Evolutionary conservation across 108 stramenopile species (phyloP).

Genomic region (Stephanodiscus minutulus): DNA sequence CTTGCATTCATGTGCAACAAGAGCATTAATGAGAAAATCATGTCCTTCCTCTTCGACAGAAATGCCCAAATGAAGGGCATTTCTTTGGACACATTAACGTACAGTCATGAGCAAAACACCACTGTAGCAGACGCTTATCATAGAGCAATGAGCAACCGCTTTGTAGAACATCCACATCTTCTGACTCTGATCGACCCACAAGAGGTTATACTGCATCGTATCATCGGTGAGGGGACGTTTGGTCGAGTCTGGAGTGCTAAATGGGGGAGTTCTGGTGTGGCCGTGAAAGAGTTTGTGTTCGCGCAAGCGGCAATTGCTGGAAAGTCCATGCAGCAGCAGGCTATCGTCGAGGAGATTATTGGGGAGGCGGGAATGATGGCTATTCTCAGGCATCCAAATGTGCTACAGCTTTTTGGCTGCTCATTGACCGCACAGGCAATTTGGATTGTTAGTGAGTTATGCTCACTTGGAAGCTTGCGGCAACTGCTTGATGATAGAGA

Average conservation of each 20-base stretch:
- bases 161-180: constrained; percentile 87
- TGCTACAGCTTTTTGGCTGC: constrained; percentile 96
- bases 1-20: constrained; percentile 79
- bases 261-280: constrained; percentile 93
- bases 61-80: constrained; percentile 73
- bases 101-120: constrained; percentile 71
- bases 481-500: constrained; percentile 92
- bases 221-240: constrained; percentile 97
- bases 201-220: constrained; percentile 93
- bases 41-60: constrained; percentile 59
- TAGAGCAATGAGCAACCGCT: constrained; percentile 88
- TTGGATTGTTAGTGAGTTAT: constrained; percentile 97
- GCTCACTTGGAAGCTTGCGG: constrained; percentile 89
- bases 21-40: constrained; percentile 61
- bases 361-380: constrained; percentile 99
- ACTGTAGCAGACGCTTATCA: constrained; percentile 82
- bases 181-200: constrained; percentile 94
- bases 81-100: constrained; percentile 84
- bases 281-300: constrained; percentile 98
- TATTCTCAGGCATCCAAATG: constrained; percentile 93
- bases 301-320: constrained; percentile 98
- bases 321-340: constrained; percentile 91
- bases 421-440: constrained; percentile 94
- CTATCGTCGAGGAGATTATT: constrained; percentile 97
- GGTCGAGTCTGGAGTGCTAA: constrained; percentile 97